Evolutionary conservation across 2,329 filamentous ascomycete genomes (phyloP).

Genomic region (Cercospora nicotianae): DNA sequence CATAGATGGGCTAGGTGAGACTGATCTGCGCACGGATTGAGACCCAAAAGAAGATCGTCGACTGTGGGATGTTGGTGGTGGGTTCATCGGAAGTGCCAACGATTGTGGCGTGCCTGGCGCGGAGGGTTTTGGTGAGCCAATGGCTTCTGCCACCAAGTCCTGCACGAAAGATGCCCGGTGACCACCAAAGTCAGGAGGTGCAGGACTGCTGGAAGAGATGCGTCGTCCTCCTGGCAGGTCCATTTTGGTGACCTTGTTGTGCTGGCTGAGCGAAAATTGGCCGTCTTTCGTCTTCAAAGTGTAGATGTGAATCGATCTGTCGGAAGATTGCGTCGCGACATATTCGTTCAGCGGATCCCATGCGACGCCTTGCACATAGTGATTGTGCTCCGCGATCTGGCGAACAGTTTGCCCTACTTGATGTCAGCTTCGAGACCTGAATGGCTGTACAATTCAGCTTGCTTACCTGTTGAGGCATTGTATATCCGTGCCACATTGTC

Average conservation of each 20-base stretch:
- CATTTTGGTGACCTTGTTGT: constrained; percentile 82
- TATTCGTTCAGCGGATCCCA: constrained; percentile 99
- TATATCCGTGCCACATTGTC: constrained; percentile 98
- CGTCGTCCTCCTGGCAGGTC: constrained; percentile 87
- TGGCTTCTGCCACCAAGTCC: constrained; percentile 55
- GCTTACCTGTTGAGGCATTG: constrained; percentile 80
- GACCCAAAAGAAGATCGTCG: constrained; percentile 89
- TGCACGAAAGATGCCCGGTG: constrained; percentile 61
- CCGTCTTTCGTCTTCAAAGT: constrained; percentile 94
- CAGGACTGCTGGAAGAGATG: constrained; percentile 88
- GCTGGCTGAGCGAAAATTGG: constrained; percentile 78
- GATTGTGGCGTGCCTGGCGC: constrained; percentile 92
- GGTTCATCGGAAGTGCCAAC: constrained; percentile 90
- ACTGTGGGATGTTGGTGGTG: constrained; percentile 86
- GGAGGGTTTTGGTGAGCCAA: constrained; percentile 83
- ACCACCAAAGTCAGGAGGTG: constrained; percentile 71
- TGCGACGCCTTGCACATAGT: constrained; percentile 96
- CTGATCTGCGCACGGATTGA: constrained; percentile 70
- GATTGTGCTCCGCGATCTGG: constrained; percentile 94
- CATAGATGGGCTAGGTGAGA: constrained; percentile 73
- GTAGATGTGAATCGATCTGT: constrained; percentile 97
- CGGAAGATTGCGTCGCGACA: constrained; percentile 95
- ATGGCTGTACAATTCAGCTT: constrained; percentile 26
- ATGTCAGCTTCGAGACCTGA: constrained; percentile 23
- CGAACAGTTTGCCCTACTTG: constrained; percentile 66